Conservation (phyloP, 2,329 filamentous ascomycete genomes). For the Neonectria faginata region DNA sequence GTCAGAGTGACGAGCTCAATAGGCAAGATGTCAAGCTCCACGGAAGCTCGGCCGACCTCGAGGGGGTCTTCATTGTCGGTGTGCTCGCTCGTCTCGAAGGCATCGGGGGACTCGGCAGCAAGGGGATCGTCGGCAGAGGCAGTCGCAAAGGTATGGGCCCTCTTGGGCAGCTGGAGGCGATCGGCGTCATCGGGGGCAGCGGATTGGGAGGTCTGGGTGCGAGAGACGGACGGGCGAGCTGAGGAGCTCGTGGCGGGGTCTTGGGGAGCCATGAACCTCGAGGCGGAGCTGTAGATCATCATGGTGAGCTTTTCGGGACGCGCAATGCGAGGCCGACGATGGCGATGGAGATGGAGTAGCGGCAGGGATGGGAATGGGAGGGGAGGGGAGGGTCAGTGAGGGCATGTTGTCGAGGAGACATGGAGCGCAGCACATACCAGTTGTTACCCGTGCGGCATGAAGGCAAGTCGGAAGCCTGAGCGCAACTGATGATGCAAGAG, state of each 20-base stretch:
- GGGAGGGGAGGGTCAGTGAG: background rate
- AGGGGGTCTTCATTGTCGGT: conserved; percentile 58
- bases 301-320: conserved; percentile 43
- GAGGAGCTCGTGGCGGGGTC: conserved; percentile 44
- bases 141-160: conserved; percentile 61
- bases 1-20: conserved; percentile 92
- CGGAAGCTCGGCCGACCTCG: conserved; percentile 65
- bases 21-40: conserved; percentile 88
- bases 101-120: conserved; percentile 53
- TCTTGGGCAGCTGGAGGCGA: conserved; percentile 52
- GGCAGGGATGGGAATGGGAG: background rate
- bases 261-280: conserved; percentile 51
- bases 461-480: conserved; percentile 20
- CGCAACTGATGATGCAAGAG: conserved; percentile 40
- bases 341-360: conserved; percentile 4
- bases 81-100: conserved; percentile 61
- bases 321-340: background rate
- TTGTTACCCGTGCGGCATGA: conserved; percentile 28
- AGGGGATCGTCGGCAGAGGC: conserved; percentile 45
- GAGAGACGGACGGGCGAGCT: conserved; percentile 47
- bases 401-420: conserved; percentile 14
- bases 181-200: conserved; percentile 47
- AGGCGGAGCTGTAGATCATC: conserved; percentile 43
- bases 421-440: conserved; percentile 35
- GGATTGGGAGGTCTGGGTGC: conserved; percentile 39